Conservation (phyloP, 2,329 filamentous ascomycete species). For the Juglanconis juglandina region DNA sequence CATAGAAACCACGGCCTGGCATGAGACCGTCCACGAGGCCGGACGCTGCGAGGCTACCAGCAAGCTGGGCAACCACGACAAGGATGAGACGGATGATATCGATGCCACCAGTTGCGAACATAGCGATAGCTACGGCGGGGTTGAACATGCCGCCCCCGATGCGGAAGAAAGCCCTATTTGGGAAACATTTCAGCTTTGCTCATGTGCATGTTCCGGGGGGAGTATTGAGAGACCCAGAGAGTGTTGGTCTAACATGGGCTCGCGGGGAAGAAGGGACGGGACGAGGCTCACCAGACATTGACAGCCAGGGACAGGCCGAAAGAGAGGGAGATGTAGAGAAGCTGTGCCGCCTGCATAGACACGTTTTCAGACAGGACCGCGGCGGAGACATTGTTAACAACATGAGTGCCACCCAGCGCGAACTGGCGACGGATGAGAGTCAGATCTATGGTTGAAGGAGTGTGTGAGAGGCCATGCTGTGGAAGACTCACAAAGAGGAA, state of each 20-base stretch:
- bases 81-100: constrained; percentile 47
- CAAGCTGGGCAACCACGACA: constrained; percentile 54
- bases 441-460: background rate
- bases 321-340: constrained; percentile 48
- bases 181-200: background rate
- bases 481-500: constrained; percentile 41
- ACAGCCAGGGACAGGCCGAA: constrained; percentile 50
- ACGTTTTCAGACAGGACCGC: constrained; percentile 19
- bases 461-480: too few species aligned
- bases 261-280: background rate
- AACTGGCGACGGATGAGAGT: constrained; percentile 17
- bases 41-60: constrained; percentile 57
- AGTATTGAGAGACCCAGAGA: background rate
- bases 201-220: background rate
- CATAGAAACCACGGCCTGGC: constrained; percentile 50
- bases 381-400: constrained; percentile 24
- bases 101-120: constrained; percentile 57
- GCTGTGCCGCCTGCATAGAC: constrained; percentile 30
- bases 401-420: constrained; percentile 26
- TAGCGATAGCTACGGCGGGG: constrained; percentile 54
- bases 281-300: constrained; percentile 43
- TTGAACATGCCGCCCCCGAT: constrained; percentile 52
- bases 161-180: constrained; percentile 45
- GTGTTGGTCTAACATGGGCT: background rate
- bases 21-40: constrained; percentile 55